Conservation (phyloP, 345 rosid genomes). For the Trapa bicornis region DNA sequence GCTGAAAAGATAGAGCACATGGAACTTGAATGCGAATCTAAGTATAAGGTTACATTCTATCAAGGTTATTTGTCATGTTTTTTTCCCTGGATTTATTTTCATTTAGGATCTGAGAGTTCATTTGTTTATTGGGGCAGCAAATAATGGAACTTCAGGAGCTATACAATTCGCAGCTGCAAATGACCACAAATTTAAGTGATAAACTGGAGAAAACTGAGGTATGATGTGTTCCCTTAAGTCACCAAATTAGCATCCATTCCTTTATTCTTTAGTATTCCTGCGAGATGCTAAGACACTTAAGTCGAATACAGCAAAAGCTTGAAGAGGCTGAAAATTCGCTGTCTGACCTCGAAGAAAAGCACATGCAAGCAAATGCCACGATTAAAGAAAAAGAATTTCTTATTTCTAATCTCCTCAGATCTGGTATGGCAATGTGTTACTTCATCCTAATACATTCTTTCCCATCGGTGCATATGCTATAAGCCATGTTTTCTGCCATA, state of each 20-base stretch:
- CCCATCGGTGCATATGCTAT: not conserved
- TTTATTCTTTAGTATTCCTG: not conserved
- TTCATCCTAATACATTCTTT: not conserved
- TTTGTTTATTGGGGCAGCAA: constrained; percentile 39
- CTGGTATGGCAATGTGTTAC: constrained; percentile 34
- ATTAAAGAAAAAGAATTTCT: constrained; percentile 88
- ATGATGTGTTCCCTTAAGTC: constrained; percentile 4
- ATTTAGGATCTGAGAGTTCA: constrained; percentile 5
- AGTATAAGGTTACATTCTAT: constrained; percentile 50
- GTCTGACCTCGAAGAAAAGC: constrained; percentile 89
- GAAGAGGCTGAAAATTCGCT: constrained; percentile 70
- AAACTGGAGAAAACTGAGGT: constrained; percentile 90
- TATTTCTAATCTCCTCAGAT: constrained; percentile 72
- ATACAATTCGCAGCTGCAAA: constrained; percentile 60
- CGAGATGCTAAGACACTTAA: not conserved
- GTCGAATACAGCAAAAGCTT: constrained; percentile 54
- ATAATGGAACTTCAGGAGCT: constrained; percentile 78
- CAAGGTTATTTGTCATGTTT: not conserved
- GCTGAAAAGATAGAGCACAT: constrained; percentile 89
- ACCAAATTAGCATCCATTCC: not conserved
- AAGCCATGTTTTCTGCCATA: not conserved
- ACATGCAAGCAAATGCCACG: constrained; percentile 81
- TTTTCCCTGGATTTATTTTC: not conserved
- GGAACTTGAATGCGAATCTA: constrained; percentile 73
- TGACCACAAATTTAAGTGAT: constrained; percentile 56